Evolutionary conservation across 108 stramenopile genomes (phyloP).

Genomic region (Conticribra weissflogii): DNA sequence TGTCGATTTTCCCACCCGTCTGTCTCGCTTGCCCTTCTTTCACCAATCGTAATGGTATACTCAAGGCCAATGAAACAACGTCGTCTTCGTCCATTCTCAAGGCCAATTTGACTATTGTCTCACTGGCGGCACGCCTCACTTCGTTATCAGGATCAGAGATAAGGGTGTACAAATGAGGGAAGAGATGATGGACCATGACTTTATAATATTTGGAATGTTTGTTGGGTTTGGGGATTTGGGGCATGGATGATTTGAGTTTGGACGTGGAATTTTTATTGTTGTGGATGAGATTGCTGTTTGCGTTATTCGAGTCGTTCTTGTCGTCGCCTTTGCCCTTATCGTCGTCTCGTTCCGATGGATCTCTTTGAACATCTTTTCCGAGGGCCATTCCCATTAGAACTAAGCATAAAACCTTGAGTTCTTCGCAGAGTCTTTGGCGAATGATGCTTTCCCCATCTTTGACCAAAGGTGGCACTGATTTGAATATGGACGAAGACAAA

Average conservation of each 20-base stretch:
- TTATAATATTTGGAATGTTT: slow-evolving; percentile 62
- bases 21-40: slow-evolving; percentile 39
- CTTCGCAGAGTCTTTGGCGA: slow-evolving; percentile 80
- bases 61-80: slow-evolving; percentile 58
- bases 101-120: slow-evolving; percentile 72
- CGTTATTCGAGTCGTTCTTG: background rate
- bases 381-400: slow-evolving; percentile 35
- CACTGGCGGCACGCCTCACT: slow-evolving; percentile 83
- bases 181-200: slow-evolving; percentile 60
- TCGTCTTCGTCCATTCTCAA: slow-evolving; percentile 66
- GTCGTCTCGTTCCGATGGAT: background rate
- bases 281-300: background rate
- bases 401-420: slow-evolving; percentile 26
- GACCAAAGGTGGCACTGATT: slow-evolving; percentile 69
- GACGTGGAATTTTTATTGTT: background rate
- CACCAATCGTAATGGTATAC: slow-evolving; percentile 73
- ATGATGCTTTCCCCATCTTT: slow-evolving; percentile 90
- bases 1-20: background rate
- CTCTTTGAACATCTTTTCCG: background rate
- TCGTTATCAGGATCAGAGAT: slow-evolving; percentile 77
- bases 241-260: background rate
- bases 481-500: no score
- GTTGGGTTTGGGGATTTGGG: slow-evolving; percentile 33
- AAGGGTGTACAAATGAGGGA: slow-evolving; percentile 63
- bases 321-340: no score